phyloP scores from a whole-genome alignment of 257 asterid species.

The Plantago elongata region DNA sequence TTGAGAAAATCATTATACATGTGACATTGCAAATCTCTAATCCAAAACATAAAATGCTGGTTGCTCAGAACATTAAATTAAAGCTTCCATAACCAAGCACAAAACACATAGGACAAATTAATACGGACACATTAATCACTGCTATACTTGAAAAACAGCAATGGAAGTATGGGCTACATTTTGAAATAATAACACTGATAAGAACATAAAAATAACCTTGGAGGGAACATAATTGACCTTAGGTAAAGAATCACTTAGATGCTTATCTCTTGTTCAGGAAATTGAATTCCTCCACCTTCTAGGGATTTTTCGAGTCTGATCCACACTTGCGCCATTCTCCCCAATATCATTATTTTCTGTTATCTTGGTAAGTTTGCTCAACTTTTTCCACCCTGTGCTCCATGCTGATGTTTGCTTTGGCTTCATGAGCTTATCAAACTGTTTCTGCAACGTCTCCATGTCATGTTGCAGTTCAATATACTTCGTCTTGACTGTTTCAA shows the following conservation, averaged over 20 bases:
- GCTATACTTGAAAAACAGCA: not conserved
- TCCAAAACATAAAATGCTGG: conserved; percentile 2
- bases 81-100: conserved; percentile 13
- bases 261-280: conserved; percentile 39
- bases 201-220: conserved; percentile 1
- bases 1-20: not conserved
- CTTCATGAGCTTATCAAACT: conserved; percentile 58
- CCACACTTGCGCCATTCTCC: conserved; percentile 31
- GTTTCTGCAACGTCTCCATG: conserved; percentile 68
- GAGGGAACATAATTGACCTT: not conserved
- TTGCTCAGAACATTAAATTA: conserved; percentile 5
- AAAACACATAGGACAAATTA: conserved; percentile 1
- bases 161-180: conserved; percentile 2
- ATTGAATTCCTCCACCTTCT: conserved; percentile 94
- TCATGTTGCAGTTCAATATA: conserved; percentile 70
- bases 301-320: conserved; percentile 46
- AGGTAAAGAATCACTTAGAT: not conserved
- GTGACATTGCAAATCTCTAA: not conserved
- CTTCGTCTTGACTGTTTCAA: conserved; percentile 70
- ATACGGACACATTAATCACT: conserved; percentile 13
- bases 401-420: conserved; percentile 67
- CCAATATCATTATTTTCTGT: conserved; percentile 41
- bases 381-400: conserved; percentile 81
- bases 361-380: conserved; percentile 56
- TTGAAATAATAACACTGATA: not conserved